phyloP scores from a whole-genome alignment of 768 basidiomycete species.

The Amyloporia xantha region DNA sequence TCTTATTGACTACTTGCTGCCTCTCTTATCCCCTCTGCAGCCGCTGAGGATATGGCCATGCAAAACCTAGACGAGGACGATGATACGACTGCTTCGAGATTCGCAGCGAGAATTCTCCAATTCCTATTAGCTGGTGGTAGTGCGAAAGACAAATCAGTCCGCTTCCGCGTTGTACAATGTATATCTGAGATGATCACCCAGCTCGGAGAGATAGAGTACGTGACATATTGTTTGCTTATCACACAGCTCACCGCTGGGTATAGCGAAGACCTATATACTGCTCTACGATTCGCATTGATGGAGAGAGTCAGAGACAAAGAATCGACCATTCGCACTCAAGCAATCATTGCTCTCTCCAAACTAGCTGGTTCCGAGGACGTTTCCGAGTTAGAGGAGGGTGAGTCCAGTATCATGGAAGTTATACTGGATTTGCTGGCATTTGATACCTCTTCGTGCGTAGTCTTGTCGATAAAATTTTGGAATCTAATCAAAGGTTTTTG shows the following conservation, averaged over 20 bases:
- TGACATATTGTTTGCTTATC: too few relatives aligned
- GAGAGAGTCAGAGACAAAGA: slow-evolving; percentile 81
- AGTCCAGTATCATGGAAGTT: slow-evolving; percentile 49
- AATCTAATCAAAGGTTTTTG: background rate
- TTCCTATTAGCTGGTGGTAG: slow-evolving; percentile 69
- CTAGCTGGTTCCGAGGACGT: slow-evolving; percentile 66
- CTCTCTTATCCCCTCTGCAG: too few relatives aligned
- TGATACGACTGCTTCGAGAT: slow-evolving; percentile 42
- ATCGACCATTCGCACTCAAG: slow-evolving; percentile 65
- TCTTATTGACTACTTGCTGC: too few relatives aligned
- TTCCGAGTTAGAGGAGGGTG: slow-evolving; percentile 43
- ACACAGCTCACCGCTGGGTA: too few relatives aligned
- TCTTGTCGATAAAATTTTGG: background rate
- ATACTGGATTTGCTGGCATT: slow-evolving; percentile 60
- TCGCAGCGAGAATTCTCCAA: slow-evolving; percentile 40
- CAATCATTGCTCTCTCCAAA: slow-evolving; percentile 72
- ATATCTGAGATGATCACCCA: slow-evolving; percentile 74
- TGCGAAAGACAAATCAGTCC: slow-evolving; percentile 82
- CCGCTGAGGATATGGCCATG: slow-evolving; percentile 28
- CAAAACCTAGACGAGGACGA: slow-evolving; percentile 39
- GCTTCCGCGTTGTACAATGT: slow-evolving; percentile 74
- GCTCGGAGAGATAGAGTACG: slow-evolving; percentile 83
- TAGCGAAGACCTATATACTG: slow-evolving; percentile 72
- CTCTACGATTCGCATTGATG: slow-evolving; percentile 56
- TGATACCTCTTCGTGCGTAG: slow-evolving; percentile 71